phyloP scores from a whole-genome alignment of 1,284 basidiomycete species.

The Meira nashicola region DNA sequence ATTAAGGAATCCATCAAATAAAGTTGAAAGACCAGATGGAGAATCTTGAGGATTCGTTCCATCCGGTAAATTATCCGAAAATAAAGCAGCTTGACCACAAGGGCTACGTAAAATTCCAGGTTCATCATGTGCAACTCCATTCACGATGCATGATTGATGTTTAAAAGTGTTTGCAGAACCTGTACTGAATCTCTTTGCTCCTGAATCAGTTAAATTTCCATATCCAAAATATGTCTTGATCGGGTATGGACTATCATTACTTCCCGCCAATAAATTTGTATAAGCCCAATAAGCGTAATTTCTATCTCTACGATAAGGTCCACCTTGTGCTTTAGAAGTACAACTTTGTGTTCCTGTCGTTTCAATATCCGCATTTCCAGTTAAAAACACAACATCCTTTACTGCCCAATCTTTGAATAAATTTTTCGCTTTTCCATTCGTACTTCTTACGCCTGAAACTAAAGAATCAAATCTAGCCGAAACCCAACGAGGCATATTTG shows the following conservation, averaged over 20 bases:
- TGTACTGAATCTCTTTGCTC: background rate
- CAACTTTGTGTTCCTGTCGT: background rate
- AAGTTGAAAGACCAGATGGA: too few species aligned
- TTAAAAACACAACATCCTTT: background rate
- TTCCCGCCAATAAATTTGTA: background rate
- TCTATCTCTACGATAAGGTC: background rate
- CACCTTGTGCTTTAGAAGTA: slow-evolving; percentile 2
- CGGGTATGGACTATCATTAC: background rate
- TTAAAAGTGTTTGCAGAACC: background rate
- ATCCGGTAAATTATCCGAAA: too few species aligned
- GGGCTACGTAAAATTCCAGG: background rate
- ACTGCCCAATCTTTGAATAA: background rate
- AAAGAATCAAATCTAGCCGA: background rate
- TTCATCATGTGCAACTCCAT: background rate
- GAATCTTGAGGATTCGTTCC: too few species aligned
- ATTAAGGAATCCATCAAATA: too few species aligned
- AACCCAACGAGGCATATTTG: slow-evolving; percentile 1
- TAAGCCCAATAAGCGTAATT: slow-evolving; percentile 8
- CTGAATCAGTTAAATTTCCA: background rate
- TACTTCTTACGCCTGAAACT: too few species aligned
- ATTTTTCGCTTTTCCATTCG: background rate
- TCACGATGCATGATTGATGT: background rate
- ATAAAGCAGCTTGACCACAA: background rate
- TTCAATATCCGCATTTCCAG: background rate
- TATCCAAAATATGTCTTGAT: background rate